Evolutionary conservation across 768 basidiomycete species (phyloP).

Genomic region (Chalciporus sphaerocephalus): DNA sequence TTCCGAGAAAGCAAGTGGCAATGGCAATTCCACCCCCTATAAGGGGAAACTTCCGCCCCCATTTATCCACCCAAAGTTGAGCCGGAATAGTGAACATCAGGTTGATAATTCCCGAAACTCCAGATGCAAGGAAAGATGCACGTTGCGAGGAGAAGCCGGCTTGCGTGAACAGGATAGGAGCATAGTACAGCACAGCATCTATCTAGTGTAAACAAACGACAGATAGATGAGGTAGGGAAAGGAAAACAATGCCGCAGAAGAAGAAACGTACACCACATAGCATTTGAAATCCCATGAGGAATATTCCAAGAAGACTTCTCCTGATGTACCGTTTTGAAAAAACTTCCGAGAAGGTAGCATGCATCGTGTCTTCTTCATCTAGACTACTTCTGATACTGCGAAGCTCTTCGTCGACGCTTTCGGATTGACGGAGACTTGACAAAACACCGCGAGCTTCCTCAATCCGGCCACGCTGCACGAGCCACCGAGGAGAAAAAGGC

Average conservation of each 20-base stretch:
- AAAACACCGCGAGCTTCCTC: constrained; percentile 33
- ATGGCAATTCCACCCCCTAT: constrained; percentile 43
- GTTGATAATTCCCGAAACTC: constrained; percentile 45
- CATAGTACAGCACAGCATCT: constrained; percentile 35
- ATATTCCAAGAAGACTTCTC: constrained; percentile 39
- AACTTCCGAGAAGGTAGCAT: constrained; percentile 24
- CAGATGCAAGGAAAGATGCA: constrained; percentile 49
- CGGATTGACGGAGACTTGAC: constrained; percentile 10
- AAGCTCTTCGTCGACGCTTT: constrained; percentile 21
- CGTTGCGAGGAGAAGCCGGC: constrained; percentile 45
- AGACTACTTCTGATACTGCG: constrained; percentile 16
- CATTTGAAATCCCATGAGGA: constrained; percentile 44
- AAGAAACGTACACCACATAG: constrained; percentile 26
- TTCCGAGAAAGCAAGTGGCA: constrained; percentile 36
- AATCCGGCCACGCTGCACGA: constrained; percentile 31
- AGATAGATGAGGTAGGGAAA: not conserved
- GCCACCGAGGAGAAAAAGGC: constrained; percentile 23
- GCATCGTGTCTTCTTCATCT: constrained; percentile 19
- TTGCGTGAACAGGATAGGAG: constrained; percentile 46
- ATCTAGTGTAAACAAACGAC: constrained; percentile 15
- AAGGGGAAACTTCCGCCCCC: constrained; percentile 34
- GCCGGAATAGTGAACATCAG: constrained; percentile 36
- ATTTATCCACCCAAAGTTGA: constrained; percentile 39
- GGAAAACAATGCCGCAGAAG: not conserved
- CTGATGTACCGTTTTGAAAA: constrained; percentile 28